phyloP scores from a whole-genome alignment of 208 protist species.

The Acanthamoeba polyphaga region DNA sequence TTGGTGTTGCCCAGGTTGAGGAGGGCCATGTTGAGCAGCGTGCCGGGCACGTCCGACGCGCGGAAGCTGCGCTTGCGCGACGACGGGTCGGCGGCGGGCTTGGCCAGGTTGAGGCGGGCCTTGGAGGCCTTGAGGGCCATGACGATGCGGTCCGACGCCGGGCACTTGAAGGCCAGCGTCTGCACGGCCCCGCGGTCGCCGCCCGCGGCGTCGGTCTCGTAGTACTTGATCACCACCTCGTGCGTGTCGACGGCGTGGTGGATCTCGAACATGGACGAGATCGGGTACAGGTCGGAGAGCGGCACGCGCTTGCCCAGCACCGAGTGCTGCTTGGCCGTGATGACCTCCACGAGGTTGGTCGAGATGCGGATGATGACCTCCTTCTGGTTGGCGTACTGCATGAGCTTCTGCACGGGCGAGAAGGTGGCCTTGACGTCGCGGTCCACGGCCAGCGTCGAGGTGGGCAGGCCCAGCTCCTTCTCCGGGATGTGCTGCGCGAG shows the following conservation, averaged over 20 bases:
- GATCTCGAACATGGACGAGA: slow-evolving; percentile 76
- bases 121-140: slow-evolving; percentile 79
- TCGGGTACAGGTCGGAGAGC: slow-evolving; percentile 80
- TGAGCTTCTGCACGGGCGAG: slow-evolving; percentile 77
- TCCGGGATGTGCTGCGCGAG: slow-evolving; percentile 4
- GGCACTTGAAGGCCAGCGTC: slow-evolving; percentile 60
- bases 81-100: slow-evolving; percentile 44
- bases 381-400: slow-evolving; percentile 72
- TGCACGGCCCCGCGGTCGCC: not conserved
- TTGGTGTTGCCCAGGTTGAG: slow-evolving; percentile 84
- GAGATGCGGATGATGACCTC: slow-evolving; percentile 67
- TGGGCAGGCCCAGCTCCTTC: slow-evolving; percentile 57
- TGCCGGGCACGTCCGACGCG: slow-evolving; percentile 86
- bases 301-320: slow-evolving; percentile 65
- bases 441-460: slow-evolving; percentile 78
- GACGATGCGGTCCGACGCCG: slow-evolving; percentile 40
- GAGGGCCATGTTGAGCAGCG: slow-evolving; percentile 87
- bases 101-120: slow-evolving; percentile 77
- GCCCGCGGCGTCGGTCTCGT: slow-evolving; percentile 48
- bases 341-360: slow-evolving; percentile 73
- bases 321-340: slow-evolving; percentile 75
- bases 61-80: slow-evolving; percentile 77
- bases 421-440: slow-evolving; percentile 81
- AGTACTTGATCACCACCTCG: slow-evolving; percentile 84
- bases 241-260: slow-evolving; percentile 34